Conservation (phyloP, 2,329 filamentous ascomycete species). For the Furcasterigmium sp. region DNA sequence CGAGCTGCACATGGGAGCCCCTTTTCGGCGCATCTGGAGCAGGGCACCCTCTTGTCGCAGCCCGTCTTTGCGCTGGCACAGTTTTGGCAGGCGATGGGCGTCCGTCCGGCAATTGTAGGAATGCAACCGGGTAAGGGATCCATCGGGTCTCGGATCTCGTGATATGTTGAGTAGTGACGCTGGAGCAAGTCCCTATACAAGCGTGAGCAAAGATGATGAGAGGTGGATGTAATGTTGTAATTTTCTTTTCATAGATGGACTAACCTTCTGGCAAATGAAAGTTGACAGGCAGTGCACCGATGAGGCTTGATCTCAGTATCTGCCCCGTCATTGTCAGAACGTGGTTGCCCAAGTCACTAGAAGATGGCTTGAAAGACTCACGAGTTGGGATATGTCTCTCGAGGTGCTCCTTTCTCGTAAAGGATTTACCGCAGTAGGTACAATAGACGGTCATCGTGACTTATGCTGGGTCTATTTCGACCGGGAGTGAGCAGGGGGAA, state of each 20-base stretch:
- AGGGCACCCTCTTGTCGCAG: constrained; percentile 31
- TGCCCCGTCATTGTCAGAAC: constrained; percentile 18
- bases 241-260: constrained; percentile 5
- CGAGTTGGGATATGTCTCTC: constrained; percentile 49
- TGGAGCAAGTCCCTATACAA: constrained; percentile 41
- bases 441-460: constrained; percentile 37
- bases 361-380: constrained; percentile 23
- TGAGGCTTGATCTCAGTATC: constrained; percentile 53
- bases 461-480: neutral
- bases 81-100: constrained; percentile 31
- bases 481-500: neutral
- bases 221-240: neutral
- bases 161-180: constrained; percentile 45
- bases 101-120: constrained; percentile 31
- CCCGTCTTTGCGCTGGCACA: constrained; percentile 33
- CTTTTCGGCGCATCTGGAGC: constrained; percentile 30
- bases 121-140: constrained; percentile 37
- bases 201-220: constrained; percentile 14
- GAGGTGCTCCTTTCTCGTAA: constrained; percentile 52
- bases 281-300: constrained; percentile 40
- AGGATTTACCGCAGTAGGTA: constrained; percentile 48
- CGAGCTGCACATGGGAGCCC: constrained; percentile 32
- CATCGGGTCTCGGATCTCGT: constrained; percentile 41
- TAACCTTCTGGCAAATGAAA: constrained; percentile 45
- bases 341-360: too few relatives aligned